Evolutionary conservation across 805 yeast species (phyloP).

Genomic region (Nakazawaea molendinolei): DNA sequence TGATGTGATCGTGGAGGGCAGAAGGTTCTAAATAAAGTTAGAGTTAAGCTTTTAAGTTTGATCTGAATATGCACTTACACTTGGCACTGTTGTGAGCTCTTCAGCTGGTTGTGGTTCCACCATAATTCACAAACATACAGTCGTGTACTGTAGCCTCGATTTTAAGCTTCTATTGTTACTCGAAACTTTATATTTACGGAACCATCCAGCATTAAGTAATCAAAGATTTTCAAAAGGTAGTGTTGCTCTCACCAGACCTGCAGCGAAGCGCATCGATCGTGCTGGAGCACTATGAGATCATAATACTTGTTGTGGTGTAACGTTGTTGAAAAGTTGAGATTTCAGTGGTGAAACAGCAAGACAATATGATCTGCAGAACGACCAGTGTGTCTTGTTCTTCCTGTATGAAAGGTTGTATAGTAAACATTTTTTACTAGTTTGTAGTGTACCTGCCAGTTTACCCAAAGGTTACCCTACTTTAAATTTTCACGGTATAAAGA

Average conservation of each 20-base stretch:
- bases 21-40: slow-evolving; percentile 1
- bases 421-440: background rate
- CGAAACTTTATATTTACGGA: background rate
- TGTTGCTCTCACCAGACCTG: no score
- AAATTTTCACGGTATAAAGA: background rate
- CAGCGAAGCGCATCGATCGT: no score
- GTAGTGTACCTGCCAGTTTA: background rate
- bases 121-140: background rate
- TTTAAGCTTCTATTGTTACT: background rate
- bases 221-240: no score
- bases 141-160: background rate
- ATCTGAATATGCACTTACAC: background rate
- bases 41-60: background rate
- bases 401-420: no score
- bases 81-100: background rate
- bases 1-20: slow-evolving; percentile 8
- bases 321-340: no score
- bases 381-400: no score
- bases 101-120: background rate
- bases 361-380: no score
- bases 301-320: no score
- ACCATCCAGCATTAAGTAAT: no score
- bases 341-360: no score
- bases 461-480: background rate
- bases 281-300: no score